Evolutionary conservation across 164 flowering plant genomes (phyloP).

Genomic region (Vitis rotundifolia): DNA sequence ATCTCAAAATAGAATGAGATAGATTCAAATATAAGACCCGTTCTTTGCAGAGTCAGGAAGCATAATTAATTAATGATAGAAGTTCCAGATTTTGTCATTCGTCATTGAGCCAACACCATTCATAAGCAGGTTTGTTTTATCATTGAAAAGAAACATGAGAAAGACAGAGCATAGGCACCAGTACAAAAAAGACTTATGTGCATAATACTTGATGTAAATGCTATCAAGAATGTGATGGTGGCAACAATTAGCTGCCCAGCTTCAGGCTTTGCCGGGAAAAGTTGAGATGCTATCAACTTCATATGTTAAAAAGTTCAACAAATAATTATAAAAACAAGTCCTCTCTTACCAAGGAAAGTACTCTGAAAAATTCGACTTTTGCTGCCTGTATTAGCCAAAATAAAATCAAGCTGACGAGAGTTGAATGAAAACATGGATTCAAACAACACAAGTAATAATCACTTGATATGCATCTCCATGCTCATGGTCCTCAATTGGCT

Average conservation of each 20-base stretch:
- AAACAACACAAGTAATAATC: not conserved
- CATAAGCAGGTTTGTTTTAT: too few relatives aligned
- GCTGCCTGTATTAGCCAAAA: too few relatives aligned
- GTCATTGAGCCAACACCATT: too few relatives aligned
- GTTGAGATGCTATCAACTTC: not conserved
- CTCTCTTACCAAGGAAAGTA: slow-evolving; percentile 47
- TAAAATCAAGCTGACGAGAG: not conserved
- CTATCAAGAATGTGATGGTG: slow-evolving; percentile 64
- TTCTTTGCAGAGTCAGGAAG: too few relatives aligned
- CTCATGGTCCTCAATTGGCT: slow-evolving; percentile 19
- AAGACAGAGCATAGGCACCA: too few relatives aligned
- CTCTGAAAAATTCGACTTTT: too few relatives aligned
- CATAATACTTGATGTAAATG: slow-evolving; percentile 60
- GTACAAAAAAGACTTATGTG: slow-evolving; percentile 42
- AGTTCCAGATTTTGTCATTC: too few relatives aligned
- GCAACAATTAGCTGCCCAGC: slow-evolving; percentile 20
- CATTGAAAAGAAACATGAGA: not conserved
- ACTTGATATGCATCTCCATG: slow-evolving; percentile 17
- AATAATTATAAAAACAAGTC: too few relatives aligned
- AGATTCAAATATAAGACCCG: too few relatives aligned
- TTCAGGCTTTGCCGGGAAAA: slow-evolving; percentile 78
- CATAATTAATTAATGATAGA: too few relatives aligned
- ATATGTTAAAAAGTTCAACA: too few relatives aligned
- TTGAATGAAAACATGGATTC: not conserved
- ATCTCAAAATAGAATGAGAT: too few relatives aligned